Percentiles rank a stretch among this genome's conserved stretches.
These are phyloP conservation scores for Desmodesmus armatus DNA, from an alignment of 139 green algal species.

Conservation along the genomic window DNA sequence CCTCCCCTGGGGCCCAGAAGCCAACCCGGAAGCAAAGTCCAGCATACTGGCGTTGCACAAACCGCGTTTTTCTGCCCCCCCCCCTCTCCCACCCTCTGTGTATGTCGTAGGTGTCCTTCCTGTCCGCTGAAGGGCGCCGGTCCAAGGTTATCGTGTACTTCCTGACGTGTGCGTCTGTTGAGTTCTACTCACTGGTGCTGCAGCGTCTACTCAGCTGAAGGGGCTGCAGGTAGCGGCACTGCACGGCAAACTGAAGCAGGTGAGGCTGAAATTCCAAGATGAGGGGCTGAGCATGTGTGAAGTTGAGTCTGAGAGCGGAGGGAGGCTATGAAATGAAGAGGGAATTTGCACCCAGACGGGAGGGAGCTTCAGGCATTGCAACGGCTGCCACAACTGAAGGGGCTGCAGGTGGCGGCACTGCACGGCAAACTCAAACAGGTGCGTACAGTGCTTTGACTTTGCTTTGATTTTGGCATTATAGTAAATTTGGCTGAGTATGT, in stretches of 20 bases:
- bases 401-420: slow-evolving; percentile 56
- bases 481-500: too few relatives aligned
- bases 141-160: slow-evolving; percentile 96
- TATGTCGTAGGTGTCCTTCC: slow-evolving; percentile 54
- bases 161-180: slow-evolving; percentile 95
- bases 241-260: slow-evolving; percentile 95
- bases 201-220: slow-evolving; percentile 40
- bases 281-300: too few relatives aligned
- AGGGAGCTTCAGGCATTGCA: background rate
- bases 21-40: too few relatives aligned
- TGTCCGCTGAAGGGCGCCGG: slow-evolving; percentile 63
- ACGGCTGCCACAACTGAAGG: background rate
- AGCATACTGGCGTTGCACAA: too few relatives aligned
- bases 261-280: too few relatives aligned
- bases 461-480: background rate
- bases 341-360: background rate
- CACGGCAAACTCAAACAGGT: slow-evolving; percentile 94
- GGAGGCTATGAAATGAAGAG: too few relatives aligned
- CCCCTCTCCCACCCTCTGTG: background rate
- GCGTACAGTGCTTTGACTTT: too few relatives aligned
- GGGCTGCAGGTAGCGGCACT: slow-evolving; percentile 57
- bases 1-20: too few relatives aligned
- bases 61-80: background rate
- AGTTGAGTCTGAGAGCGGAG: too few relatives aligned
- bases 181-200: slow-evolving; percentile 65